phyloP scores from a whole-genome alignment of 1,284 basidiomycete genomes.

The Rugosomyces carneus region DNA sequence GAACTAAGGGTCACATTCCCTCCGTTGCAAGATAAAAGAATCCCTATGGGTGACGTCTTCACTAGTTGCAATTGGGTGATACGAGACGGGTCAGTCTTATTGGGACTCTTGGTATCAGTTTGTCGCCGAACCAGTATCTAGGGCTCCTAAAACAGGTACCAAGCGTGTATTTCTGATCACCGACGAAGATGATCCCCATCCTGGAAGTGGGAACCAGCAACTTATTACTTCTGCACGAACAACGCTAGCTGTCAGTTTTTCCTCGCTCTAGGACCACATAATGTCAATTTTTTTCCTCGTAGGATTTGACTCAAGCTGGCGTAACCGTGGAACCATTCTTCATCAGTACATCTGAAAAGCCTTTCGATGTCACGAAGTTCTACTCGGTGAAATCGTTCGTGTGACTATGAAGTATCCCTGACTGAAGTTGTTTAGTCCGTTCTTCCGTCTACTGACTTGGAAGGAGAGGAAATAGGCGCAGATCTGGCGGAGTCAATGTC shows the following conservation, averaged over 20 bases:
- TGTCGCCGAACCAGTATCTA: constrained; percentile 25
- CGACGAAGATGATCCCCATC: constrained; percentile 72
- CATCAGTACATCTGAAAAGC: constrained; percentile 65
- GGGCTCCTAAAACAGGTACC: constrained; percentile 79
- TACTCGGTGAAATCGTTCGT: constrained; percentile 61
- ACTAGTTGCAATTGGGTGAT: constrained; percentile 84
- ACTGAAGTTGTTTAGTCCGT: constrained; percentile 44
- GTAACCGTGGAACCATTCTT: constrained; percentile 90
- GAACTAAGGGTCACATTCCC: constrained; percentile 56
- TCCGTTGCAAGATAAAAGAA: constrained; percentile 45
- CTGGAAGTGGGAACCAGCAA: constrained; percentile 43
- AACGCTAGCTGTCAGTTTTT: constrained; percentile 51
- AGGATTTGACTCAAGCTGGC: constrained; percentile 83
- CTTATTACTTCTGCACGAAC: constrained; percentile 62
- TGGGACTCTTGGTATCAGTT: background rate
- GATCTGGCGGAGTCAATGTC: constrained; percentile 62
- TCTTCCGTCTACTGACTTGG: constrained; percentile 47
- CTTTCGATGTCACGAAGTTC: constrained; percentile 75
- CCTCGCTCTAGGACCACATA: background rate
- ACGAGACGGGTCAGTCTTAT: constrained; percentile 65
- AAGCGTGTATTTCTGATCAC: constrained; percentile 93
- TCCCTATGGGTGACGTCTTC: constrained; percentile 80
- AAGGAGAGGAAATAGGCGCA: constrained; percentile 39
- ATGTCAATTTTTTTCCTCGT: constrained; percentile 5
- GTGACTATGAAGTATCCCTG: too few species aligned